Base-by-base conservation (phyloP, 805 yeast genomes). In the Saturnispora kantuleensis region DNA sequence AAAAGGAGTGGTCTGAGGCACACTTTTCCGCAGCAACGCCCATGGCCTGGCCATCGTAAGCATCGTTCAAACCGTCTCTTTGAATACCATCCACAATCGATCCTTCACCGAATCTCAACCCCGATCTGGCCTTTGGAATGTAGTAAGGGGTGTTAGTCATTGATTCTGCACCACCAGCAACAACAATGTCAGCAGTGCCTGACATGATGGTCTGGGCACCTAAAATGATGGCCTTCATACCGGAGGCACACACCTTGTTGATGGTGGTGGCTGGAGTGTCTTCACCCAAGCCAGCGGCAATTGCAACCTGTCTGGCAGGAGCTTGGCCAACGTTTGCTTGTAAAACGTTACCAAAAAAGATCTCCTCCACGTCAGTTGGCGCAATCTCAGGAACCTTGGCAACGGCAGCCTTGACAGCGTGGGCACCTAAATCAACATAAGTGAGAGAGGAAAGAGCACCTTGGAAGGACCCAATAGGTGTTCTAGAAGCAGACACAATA, bases 1-100 rank as follows among this genome's bases (percentile, higher is more conserved):
- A 58, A 53, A 90, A 62, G 15, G 63, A 63, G 68, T 86, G 79
- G 60, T 88, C 95, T 44, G 69, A 70, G 37, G 97, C 97, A 70
- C 96, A 88, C 64, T 88, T 88, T 69, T 93, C 99, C 53, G 96
- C 98, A 53, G 93, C 88, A 47, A 84, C 84, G 63, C 98, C 98
- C 99, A 93, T 93, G 52, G 95, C 84, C 53, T 72, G 66, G 52
- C 81, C 78, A 55, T 82, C 85, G 68, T 88, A 93, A 31, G 93
- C 97, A 65, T 93, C 98, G 62, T 78, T 73, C 56, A 93, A 72
- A 57, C 98, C 99, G 66, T 93, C 99, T 61, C 81, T 81, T 64
- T 82, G 84, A 49, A 93, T 67, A 59, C 96, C 97, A 62, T 93
- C 99, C 39, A 89, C 79, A 51, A 90, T 55, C 17, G 71, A 54